These are phyloP conservation scores for Fomitopsis betulina DNA, from an alignment of 1,284 basidiomycete species.

Conservation along the genomic window DNA sequence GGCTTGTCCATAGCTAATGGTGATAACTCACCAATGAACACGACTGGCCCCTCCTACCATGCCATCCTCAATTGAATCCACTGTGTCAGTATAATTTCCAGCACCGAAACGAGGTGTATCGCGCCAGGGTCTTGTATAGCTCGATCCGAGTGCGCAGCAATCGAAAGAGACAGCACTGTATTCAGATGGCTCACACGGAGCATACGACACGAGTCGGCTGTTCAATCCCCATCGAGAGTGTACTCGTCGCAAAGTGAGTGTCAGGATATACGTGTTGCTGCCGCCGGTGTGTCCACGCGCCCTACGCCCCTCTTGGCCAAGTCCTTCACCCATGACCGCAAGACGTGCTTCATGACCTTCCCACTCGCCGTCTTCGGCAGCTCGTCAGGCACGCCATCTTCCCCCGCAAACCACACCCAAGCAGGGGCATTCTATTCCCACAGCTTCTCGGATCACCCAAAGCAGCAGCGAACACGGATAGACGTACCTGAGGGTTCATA, in stretches of 20 bases:
- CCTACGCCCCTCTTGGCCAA: constrained; percentile 35
- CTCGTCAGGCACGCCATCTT: constrained; percentile 54
- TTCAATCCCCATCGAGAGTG: not conserved
- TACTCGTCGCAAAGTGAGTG: not conserved
- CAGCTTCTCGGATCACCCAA: not conserved
- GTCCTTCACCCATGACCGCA: constrained; percentile 51
- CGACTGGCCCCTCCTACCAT: too few relatives aligned
- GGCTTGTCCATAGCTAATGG: too few relatives aligned
- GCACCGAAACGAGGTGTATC: too few relatives aligned
- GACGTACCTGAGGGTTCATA: constrained; percentile 74
- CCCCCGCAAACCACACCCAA: constrained; percentile 81
- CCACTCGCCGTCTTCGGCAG: constrained; percentile 86
- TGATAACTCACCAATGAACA: too few relatives aligned
- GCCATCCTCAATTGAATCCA: too few relatives aligned
- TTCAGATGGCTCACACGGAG: too few relatives aligned
- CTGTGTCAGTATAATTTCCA: too few relatives aligned
- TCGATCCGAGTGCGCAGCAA: too few relatives aligned
- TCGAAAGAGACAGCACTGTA: too few relatives aligned
- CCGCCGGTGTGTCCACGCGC: constrained; percentile 7
- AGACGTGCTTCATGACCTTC: constrained; percentile 81
- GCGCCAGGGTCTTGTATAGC: too few relatives aligned
- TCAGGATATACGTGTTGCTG: not conserved
- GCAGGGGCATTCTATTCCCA: constrained; percentile 60
- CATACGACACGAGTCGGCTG: too few relatives aligned
- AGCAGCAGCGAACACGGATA: not conserved